Base-by-base conservation (phyloP, 2,329 filamentous ascomycete species). In the Xylaria sp. region DNA sequence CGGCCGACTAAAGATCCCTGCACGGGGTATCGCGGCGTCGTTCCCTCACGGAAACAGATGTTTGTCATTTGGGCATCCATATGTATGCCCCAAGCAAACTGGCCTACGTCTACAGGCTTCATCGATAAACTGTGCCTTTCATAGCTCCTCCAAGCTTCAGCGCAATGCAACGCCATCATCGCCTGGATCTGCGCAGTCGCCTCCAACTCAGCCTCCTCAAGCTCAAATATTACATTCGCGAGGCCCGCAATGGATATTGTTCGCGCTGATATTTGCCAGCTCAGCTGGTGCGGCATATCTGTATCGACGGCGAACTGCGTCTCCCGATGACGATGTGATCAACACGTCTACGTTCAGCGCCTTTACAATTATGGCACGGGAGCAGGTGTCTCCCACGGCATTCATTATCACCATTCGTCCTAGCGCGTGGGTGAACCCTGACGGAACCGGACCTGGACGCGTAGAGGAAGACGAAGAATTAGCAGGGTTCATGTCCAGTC, bases 391-490 rank as follows among this genome's bases (percentile, higher is more conserved):
- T 0, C 85, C 88, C 1, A 90, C 89, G 0, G 90, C 88, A 66
- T 89, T 92, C 74, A 86, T 95, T 73, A 87, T 95, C 73, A 91
- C 89, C 9, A 80, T 94, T 32, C 81, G 81, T 32, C 72, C 78
- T 6, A 60, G 54, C 46, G 67, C 46, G 0, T 71, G 67, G 70
- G 67, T 68, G 4, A 41, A 34, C 13, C 41, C 44, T 2, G 32
- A 60, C 15, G 52, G 6, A 34, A 15, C 63, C n/a, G 48, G 41
- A 28, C 25, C 56, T 5, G 57, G 54, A 44, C 23, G 13, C 75
- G 63, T 56, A 58, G 60, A 54, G 69, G 48, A 70, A 52, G 41
- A 58, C 13, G 7, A 72, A 54, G 55, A n/a, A n/a, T 32, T 25
- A 28, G 12, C 18, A 6, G 64, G 62, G 18, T 66, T 63, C 63